Base-by-base conservation (phyloP, 2,329 filamentous ascomycete species). In the Chaetomiaceae sp. region DNA sequence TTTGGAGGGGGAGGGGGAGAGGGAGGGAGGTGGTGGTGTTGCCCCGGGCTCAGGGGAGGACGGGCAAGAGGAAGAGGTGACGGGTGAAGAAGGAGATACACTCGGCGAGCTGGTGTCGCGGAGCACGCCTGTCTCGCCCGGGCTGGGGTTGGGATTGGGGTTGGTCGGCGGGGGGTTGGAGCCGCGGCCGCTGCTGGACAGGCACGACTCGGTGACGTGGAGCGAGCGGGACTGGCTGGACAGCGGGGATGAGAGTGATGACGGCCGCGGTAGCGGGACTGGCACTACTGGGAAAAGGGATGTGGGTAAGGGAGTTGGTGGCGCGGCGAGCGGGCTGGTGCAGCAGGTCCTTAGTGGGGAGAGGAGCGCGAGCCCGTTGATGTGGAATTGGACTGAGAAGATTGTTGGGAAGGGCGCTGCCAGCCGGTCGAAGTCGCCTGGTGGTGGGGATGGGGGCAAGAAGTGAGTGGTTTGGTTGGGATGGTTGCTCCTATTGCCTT, bases 161-260 rank as follows among this genome's bases (percentile, higher is more conserved):
- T 33, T n/a, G n/a, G n/a, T n/a, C n/a, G n/a, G n/a, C n/a, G n/a
- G n/a, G n/a, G n/a, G n/a, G n/a, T n/a, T n/a, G n/a, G n/a, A n/a
- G 25, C 16, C 23, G 27, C 21, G 38, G 13, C 30, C 60, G 23
- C 58, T 54, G 17, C 56, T 62, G 27, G 64, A 68, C 25, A 57
- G 72, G 30, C 58, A 63, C 20, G 82, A 85, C 58, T 83, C 79
- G 3, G 71, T 77, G 48, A 75, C 74, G 4, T 87, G 84, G 85
- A 85, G 80, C 63, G 83, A 87, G 43, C 71, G 76, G 10, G 82
- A 86, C 63, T 84, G 81, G 70, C 71, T 71, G 9, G 80, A 83
- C 56, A 81, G 70, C 50, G 73, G 68, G 35, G 68, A 70, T 38
- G 73, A 75, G 51, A 75, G 67, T 61, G 73, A 71, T 16, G 60